A percentile compares a stretch with the other conserved stretches of the same genome.
Conservation (phyloP, 2,329 filamentous ascomycete genomes). For the Keithomyces neogunnii region DNA sequence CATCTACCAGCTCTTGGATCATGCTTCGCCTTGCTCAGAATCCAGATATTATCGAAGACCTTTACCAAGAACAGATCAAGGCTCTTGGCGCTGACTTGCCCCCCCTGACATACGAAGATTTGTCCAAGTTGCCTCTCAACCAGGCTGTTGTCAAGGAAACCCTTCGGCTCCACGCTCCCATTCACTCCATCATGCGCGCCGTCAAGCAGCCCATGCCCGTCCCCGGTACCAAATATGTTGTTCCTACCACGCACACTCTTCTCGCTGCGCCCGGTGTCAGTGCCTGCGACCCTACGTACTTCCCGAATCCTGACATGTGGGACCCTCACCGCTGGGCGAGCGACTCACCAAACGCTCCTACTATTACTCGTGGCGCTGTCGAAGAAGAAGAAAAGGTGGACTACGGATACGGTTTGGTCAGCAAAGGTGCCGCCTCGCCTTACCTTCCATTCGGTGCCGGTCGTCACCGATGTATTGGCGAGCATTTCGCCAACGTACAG, state of each 20-base stretch:
- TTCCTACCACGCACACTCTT: constrained; percentile 73
- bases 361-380: constrained; percentile 28
- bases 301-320: constrained; percentile 76
- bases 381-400: constrained; percentile 71
- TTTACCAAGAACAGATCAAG: constrained; percentile 72
- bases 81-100: constrained; percentile 68
- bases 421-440: constrained; percentile 80
- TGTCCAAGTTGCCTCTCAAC: constrained; percentile 73
- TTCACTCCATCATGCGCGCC: constrained; percentile 89
- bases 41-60: constrained; percentile 70
- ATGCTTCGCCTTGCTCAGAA: constrained; percentile 70
- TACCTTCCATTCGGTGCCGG: constrained; percentile 94
- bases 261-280: constrained; percentile 81
- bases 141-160: constrained; percentile 85
- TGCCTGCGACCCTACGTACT: constrained; percentile 62
- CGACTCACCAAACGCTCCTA: constrained; percentile 47
- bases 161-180: constrained; percentile 81
- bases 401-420: constrained; percentile 88
- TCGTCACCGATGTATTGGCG: constrained; percentile 88
- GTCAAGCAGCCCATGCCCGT: constrained; percentile 84
- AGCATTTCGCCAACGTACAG: constrained; percentile 93
- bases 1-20: constrained; percentile 78
- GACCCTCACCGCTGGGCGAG: constrained; percentile 86
- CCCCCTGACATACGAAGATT: constrained; percentile 65
- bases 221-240: constrained; percentile 71